Base-by-base conservation (phyloP, 1,139 yeast species). In the Nakaseomyces bracarensis region DNA sequence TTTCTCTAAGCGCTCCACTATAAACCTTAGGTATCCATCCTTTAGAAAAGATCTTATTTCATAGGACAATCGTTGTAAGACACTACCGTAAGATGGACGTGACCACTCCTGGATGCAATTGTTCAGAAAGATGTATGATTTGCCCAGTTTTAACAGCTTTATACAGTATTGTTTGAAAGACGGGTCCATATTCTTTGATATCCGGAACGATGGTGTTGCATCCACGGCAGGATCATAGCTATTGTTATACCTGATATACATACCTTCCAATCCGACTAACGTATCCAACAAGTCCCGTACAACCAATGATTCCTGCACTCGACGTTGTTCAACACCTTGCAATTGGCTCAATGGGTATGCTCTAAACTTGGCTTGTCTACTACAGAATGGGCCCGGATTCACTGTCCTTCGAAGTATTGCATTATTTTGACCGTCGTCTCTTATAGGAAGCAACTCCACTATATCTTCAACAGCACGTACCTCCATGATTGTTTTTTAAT, bases 201-300 rank as follows among this genome's bases (percentile, higher is more conserved):
- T 73, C 49, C 77, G 73, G 61, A 72, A 87, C 46, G 82, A 91
- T 1, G 95, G 93, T 10, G 46, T 40, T 8, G 36, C 23, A 16
- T 42, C 42, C 13, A 42, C 41, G 28, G 44, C 39, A 3, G 77
- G 75, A 53, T 79, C 75, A 53, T 74, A 84, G 22, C 70, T 68
- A 40, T 77, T 83, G 36, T 80, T 71, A 55, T 74, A 84, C 36
- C 89, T 68, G 21, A 91, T 76, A 52, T 82, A 86, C 27, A 70
- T 69, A 0, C 97, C 96, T 58, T 87, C 95, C 35, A 75, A 66
- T 0, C 97, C 97, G 40, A 79, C 53, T 20, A 91, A 62, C 2
- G 83, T 79, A 51, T 72, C 74, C 16, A 86, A 55, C 11, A 87
- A 60, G 58, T 91, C 98, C 46, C 75, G 72, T 23, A 83, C 69